phyloP scores from a whole-genome alignment of 352 stramenopile genomes.

The Phytophthora kernoviae region DNA sequence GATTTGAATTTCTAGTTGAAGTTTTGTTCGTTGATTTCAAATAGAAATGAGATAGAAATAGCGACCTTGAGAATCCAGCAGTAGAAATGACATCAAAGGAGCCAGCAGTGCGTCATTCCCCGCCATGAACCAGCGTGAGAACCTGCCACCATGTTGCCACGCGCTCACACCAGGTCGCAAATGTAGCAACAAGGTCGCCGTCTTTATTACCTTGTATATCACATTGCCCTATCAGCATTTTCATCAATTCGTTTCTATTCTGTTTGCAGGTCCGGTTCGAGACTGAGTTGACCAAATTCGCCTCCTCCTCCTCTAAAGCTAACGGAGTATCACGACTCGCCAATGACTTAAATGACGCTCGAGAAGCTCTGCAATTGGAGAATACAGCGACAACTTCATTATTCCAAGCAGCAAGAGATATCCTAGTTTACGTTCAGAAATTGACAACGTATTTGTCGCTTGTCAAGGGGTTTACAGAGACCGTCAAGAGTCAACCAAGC shows the following conservation, averaged over 20 bases:
- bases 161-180: slow-evolving; percentile 42
- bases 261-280: slow-evolving; percentile 46
- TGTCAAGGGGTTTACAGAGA: slow-evolving; percentile 56
- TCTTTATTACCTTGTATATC: too few relatives aligned
- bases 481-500: background rate
- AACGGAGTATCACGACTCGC: slow-evolving; percentile 46
- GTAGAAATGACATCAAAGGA: too few relatives aligned
- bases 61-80: too few relatives aligned
- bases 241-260: background rate
- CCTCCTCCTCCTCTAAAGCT: slow-evolving; percentile 26
- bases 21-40: too few relatives aligned
- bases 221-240: background rate
- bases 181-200: slow-evolving; percentile 36
- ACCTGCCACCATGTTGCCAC: slow-evolving; percentile 63
- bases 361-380: slow-evolving; percentile 40
- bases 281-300: slow-evolving; percentile 44
- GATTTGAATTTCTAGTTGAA: too few relatives aligned
- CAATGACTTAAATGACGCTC: slow-evolving; percentile 42
- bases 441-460: slow-evolving; percentile 57
- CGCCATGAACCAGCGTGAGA: slow-evolving; percentile 39
- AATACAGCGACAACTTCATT: background rate
- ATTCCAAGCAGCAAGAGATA: slow-evolving; percentile 26
- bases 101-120: background rate
- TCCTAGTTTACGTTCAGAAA: slow-evolving; percentile 36
- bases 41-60: too few relatives aligned